Base-by-base conservation (phyloP, 805 yeast species). In the Ogataea trehalophila region DNA sequence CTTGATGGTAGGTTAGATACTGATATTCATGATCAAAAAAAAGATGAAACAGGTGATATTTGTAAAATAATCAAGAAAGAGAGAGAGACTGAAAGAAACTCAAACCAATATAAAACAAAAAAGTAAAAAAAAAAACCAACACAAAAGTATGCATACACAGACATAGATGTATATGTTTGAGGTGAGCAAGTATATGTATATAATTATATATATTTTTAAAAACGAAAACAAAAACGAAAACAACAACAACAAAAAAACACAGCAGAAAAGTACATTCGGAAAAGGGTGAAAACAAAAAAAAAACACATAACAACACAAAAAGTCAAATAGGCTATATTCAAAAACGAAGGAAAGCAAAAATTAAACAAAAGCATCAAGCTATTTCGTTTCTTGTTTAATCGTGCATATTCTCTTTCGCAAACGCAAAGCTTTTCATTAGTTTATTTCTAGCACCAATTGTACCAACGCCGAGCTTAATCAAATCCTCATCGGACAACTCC, bases 401-500 rank as follows among this genome's bases (percentile, higher is more conserved):
- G 43, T 59, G 65, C 29, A 59, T 42, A 37, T 57, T 73, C 71
- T 76, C 84, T 59, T 80, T 81, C 40, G 92, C 96, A 47, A 83
- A 84, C 50, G 82, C 87, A 70, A 94, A 94, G 35, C 96, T 95
- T 70, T 94, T 94, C 59, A 94, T 70, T 65, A 94, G 76, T 69
- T 94, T 94, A 48, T 97, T 79, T 53, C 99, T 75, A 0, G 99
- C 99, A 6, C 99, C 99, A 55, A 94, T 74, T 0, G 99, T 97
- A 55, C 82, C 79, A 37, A 94, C 97, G 6, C 99, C 99, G 48
- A 81, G 74, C 4, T 74, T 75, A 54, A 84, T 89, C 58, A 94
- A 73, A 48, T 81, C 78, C 5, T 69, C 76, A 62, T 92, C 96
- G 50, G 73, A 73, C 54, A 87, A 71, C 54, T 79, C 79, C 49